A percentile compares a stretch with the other conserved stretches of the same genome.
Evolutionary conservation across 768 basidiomycete species (phyloP).

Genomic region (Naematelia aurantialba): DNA sequence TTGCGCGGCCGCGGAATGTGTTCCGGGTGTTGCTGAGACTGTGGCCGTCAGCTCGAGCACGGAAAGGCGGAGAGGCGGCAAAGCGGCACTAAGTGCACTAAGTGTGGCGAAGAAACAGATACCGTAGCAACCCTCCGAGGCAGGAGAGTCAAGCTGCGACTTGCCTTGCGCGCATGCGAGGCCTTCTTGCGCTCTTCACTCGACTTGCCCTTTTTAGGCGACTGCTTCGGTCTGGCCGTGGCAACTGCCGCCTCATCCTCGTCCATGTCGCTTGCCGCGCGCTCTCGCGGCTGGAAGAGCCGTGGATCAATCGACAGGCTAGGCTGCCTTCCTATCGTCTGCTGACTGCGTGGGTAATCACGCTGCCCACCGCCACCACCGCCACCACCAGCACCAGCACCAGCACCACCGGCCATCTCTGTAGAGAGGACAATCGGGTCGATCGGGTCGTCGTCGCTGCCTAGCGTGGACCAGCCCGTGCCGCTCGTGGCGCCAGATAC

Average conservation of each 20-base stretch:
- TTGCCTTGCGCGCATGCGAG: conserved; percentile 41
- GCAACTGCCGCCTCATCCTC: conserved; percentile 20
- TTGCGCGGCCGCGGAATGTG: conserved; percentile 72
- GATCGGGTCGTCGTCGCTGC: background rate
- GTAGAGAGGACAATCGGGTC: no score
- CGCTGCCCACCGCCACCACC: no score
- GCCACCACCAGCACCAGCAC: no score
- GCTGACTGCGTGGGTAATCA: background rate
- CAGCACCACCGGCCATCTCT: no score
- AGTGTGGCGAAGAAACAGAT: background rate
- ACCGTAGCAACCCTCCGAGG: background rate
- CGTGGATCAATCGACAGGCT: conserved; percentile 26
- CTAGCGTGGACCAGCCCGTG: background rate
- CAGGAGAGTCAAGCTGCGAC: background rate
- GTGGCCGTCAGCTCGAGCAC: background rate
- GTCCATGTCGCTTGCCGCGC: background rate
- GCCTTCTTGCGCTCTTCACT: conserved; percentile 27
- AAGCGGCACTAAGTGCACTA: background rate
- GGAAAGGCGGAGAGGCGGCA: background rate
- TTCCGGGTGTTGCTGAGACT: conserved; percentile 40
- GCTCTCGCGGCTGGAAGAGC: conserved; percentile 12
- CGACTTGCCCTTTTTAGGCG: conserved; percentile 8
- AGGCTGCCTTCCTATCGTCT: background rate
- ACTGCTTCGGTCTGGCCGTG: conserved; percentile 28
- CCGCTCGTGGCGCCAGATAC: background rate